Percentiles rank a stretch among this genome's conserved stretches.
These are phyloP conservation scores for Lumnitzera littorea DNA, from an alignment of 345 rosid species.

Conservation along the genomic window DNA sequence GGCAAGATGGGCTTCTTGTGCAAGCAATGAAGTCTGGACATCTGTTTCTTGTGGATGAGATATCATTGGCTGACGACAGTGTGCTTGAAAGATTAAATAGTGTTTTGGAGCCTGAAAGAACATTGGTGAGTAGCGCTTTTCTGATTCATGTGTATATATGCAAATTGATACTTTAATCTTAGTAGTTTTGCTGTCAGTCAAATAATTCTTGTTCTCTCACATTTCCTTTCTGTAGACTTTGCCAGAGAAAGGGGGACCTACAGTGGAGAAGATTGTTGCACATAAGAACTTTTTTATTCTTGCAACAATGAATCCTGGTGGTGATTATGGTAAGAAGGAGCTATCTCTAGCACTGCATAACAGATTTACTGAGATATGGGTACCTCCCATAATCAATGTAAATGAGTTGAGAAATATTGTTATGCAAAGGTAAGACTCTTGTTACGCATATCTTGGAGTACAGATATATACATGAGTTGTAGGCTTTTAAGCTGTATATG, in stretches of 20 bases:
- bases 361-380: slow-evolving; percentile 98
- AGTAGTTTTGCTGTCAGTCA: not conserved
- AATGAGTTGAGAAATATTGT: slow-evolving; percentile 76
- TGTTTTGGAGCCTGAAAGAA: slow-evolving; percentile 88
- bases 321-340: slow-evolving; percentile 98
- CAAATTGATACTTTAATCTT: not conserved
- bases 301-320: slow-evolving; percentile 99
- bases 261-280: slow-evolving; percentile 70
- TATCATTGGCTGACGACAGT: slow-evolving; percentile 97
- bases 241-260: slow-evolving; percentile 91
- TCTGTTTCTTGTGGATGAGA: slow-evolving; percentile 87
- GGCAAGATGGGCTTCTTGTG: slow-evolving; percentile 99
- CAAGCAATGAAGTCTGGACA: slow-evolving; percentile 86
- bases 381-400: slow-evolving; percentile 57
- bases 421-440: slow-evolving; percentile 33
- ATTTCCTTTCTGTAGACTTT: slow-evolving; percentile 45
- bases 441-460: no score
- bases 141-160: no score
- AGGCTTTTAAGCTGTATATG: slow-evolving; percentile 1
- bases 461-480: not conserved
- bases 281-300: slow-evolving; percentile 63
- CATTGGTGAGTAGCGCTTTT: slow-evolving; percentile 19
- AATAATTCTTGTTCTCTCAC: not conserved
- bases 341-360: slow-evolving; percentile 94
- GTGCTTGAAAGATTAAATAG: slow-evolving; percentile 90